Evolutionary conservation across 2,329 filamentous ascomycete genomes (phyloP).

Genomic region (Cladosporium sp.): DNA sequence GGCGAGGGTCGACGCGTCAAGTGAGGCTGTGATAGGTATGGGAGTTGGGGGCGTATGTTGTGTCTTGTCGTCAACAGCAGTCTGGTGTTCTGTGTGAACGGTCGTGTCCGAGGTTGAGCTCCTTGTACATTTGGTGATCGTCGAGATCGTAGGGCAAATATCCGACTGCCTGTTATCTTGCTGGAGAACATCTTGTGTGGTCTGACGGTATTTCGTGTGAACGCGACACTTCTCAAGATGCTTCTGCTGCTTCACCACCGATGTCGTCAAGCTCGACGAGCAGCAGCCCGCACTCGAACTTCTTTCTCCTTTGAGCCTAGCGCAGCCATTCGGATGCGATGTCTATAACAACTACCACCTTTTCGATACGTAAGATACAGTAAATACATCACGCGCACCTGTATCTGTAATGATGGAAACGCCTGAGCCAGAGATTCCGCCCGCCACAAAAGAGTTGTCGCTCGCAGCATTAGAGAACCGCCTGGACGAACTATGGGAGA

Average conservation of each 20-base stretch:
- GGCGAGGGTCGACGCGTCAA: constrained; percentile 14
- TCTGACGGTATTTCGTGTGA: not conserved
- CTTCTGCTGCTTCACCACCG: not conserved
- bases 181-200: constrained; percentile 20
- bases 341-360: too few relatives aligned
- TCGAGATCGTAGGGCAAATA: constrained; percentile 23
- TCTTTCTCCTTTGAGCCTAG: constrained; percentile 10
- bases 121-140: constrained; percentile 20
- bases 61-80: constrained; percentile 49
- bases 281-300: not conserved
- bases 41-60: constrained; percentile 57
- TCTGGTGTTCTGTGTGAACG: constrained; percentile 56
- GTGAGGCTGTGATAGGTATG: constrained; percentile 59
- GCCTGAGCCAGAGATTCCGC: not conserved
- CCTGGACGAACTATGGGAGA: constrained; percentile 62
- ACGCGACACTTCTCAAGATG: not conserved
- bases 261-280: constrained; percentile 9
- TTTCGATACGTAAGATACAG: not conserved
- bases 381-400: not conserved
- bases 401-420: not conserved
- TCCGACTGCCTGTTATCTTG: constrained; percentile 14
- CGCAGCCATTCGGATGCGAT: not conserved
- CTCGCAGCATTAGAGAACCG: constrained; percentile 9
- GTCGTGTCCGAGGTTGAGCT: constrained; percentile 33
- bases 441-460: not conserved